Evolutionary conservation across 306 rosid genomes (phyloP).

Genomic region (Quercus agrifolia): DNA sequence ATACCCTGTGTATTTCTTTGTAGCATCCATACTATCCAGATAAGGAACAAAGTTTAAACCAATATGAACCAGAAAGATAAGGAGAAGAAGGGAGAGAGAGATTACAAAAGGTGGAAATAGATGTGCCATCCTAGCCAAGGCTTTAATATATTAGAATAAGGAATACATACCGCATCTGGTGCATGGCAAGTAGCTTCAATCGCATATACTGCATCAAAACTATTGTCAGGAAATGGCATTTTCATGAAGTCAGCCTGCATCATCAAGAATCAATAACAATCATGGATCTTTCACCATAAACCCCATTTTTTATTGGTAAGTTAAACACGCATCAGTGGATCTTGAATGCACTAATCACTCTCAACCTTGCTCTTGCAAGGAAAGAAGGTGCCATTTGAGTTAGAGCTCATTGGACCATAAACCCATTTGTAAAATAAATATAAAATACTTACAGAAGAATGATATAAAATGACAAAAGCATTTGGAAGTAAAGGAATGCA

Average conservation of each 20-base stretch:
- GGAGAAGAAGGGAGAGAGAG: background rate
- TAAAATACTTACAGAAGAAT: background rate
- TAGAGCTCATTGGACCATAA: background rate
- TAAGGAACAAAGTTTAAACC: constrained; percentile 13
- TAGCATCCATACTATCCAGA: constrained; percentile 77
- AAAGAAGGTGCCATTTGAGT: no score
- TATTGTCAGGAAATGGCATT: constrained; percentile 77
- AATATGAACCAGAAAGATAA: constrained; percentile 5
- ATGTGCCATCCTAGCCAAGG: background rate
- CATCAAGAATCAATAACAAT: constrained; percentile 16
- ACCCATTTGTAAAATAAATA: background rate
- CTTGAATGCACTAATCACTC: no score
- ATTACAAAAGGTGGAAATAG: background rate
- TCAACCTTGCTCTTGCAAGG: no score
- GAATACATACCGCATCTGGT: constrained; percentile 77
- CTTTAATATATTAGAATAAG: background rate
- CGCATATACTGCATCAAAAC: constrained; percentile 93
- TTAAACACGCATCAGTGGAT: no score
- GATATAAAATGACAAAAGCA: constrained; percentile 2
- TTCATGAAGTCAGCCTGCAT: constrained; percentile 97
- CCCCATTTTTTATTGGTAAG: background rate
- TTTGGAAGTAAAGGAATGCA: constrained; percentile 2
- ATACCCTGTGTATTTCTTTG: constrained; percentile 85
- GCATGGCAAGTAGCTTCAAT: constrained; percentile 99
- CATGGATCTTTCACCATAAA: background rate